Conservation (phyloP, 2,329 filamentous ascomycete species). For the Fusarium tjaetaba region DNA sequence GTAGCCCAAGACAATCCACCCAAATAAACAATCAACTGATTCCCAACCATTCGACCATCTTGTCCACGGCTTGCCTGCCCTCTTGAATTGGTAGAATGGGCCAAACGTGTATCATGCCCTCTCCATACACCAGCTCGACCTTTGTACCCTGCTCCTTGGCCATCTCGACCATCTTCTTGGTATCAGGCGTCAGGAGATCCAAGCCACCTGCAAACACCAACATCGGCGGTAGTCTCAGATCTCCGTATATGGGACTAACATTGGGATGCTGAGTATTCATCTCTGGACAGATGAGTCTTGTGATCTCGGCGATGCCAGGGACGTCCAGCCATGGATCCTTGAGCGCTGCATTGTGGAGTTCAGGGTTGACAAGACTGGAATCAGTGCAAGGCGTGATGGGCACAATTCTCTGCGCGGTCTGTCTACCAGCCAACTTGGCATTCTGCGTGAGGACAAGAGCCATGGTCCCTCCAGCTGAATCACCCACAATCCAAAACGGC, state of each 20-base stretch:
- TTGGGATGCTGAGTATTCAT: conserved; percentile 40
- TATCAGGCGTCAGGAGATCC: conserved; percentile 45
- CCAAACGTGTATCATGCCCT: conserved; percentile 49
- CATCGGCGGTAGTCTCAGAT: conserved; percentile 45
- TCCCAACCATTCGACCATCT: conserved; percentile 43
- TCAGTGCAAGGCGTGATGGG: conserved; percentile 46
- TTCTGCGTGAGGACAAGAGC: conserved; percentile 46
- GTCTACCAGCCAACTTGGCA: conserved; percentile 39
- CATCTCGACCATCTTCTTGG: conserved; percentile 43
- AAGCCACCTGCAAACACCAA: conserved; percentile 43
- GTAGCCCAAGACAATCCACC: conserved; percentile 7
- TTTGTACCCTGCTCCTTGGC: conserved; percentile 39
- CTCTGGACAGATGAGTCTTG: conserved; percentile 42
- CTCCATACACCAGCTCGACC: conserved; percentile 43
- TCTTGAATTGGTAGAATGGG: conserved; percentile 45
- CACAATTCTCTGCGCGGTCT: conserved; percentile 42
- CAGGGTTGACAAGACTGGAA: conserved; percentile 44
- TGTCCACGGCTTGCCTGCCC: conserved; percentile 40
- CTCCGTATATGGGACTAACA: conserved; percentile 46
- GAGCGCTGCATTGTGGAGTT: conserved; percentile 36
- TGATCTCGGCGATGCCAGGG: conserved; percentile 41
- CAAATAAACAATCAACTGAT: neutral
- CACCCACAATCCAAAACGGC: conserved; percentile 46
- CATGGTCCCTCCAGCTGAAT: conserved; percentile 47
- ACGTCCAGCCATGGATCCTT: conserved; percentile 45